Percentiles rank a stretch among this genome's conserved stretches.
Evolutionary conservation across 1,139 yeast species (phyloP).

Genomic region (Diutina rugosa): DNA sequence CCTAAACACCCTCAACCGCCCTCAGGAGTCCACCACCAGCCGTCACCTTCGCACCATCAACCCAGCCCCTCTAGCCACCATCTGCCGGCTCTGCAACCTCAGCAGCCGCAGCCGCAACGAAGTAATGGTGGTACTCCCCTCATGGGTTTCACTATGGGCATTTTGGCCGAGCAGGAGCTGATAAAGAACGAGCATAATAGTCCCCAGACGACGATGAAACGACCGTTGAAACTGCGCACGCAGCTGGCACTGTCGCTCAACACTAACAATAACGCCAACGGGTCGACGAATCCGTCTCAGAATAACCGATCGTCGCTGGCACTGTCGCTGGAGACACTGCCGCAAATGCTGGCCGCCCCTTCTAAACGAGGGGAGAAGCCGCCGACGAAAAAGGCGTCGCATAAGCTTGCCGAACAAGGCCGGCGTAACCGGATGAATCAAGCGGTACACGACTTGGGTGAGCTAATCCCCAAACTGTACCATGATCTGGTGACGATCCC

Average conservation of each 20-base stretch:
- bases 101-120: not conserved
- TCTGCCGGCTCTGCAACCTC: not conserved
- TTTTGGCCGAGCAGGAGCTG: conserved; percentile 24
- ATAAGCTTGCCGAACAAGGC: conserved; percentile 93
- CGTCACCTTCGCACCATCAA: not conserved
- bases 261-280: not conserved
- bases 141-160: conserved; percentile 39
- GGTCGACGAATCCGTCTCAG: not conserved
- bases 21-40: not conserved
- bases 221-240: not conserved
- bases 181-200: not conserved
- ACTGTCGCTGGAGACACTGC: not conserved
- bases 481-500: conserved; percentile 52
- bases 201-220: not conserved
- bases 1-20: not conserved
- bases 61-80: not conserved
- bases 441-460: conserved; percentile 67
- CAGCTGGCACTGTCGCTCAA: not conserved
- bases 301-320: not conserved
- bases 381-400: conserved; percentile 58
- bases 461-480: conserved; percentile 50
- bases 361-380: conserved; percentile 8
- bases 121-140: conserved; percentile 6
- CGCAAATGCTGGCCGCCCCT: not conserved
- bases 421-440: conserved; percentile 82